phyloP scores from a whole-genome alignment of 495 filamentous ascomycete genomes.

The Penicillium mononematosum region DNA sequence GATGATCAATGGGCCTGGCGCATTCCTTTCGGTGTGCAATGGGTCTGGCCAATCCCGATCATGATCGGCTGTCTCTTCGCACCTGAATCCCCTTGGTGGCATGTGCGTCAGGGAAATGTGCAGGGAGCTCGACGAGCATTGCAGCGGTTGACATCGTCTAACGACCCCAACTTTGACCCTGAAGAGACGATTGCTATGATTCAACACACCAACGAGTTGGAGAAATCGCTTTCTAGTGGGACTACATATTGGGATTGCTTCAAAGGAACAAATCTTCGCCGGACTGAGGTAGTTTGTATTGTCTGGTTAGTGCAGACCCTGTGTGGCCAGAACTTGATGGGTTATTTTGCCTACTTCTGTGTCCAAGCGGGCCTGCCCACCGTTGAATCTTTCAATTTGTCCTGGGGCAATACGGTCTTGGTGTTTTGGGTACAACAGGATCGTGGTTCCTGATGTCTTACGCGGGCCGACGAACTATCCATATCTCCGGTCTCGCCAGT shows the following conservation, averaged over 20 bases:
- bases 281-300: constrained; percentile 66
- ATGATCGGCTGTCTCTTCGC: constrained; percentile 61
- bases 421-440: constrained; percentile 60
- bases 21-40: constrained; percentile 66
- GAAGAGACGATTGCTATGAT: constrained; percentile 73
- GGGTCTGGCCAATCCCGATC: constrained; percentile 71
- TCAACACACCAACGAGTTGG: constrained; percentile 66
- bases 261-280: constrained; percentile 62
- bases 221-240: constrained; percentile 58
- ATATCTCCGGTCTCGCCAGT: constrained; percentile 58
- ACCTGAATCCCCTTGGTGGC: constrained; percentile 75
- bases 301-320: constrained; percentile 72
- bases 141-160: constrained; percentile 53
- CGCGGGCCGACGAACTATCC: constrained; percentile 63
- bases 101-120: constrained; percentile 60
- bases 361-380: constrained; percentile 60
- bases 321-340: constrained; percentile 65
- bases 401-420: constrained; percentile 66
- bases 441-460: constrained; percentile 65
- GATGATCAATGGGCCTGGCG: constrained; percentile 58
- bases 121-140: constrained; percentile 61
- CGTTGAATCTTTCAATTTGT: constrained; percentile 59
- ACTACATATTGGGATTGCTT: constrained; percentile 66
- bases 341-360: constrained; percentile 70
- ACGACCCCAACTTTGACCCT: constrained; percentile 55